Percentiles rank a stretch among this genome's conserved stretches.
Conservation (phyloP, 1,284 basidiomycete genomes). For the Coniferiporia weirii region DNA sequence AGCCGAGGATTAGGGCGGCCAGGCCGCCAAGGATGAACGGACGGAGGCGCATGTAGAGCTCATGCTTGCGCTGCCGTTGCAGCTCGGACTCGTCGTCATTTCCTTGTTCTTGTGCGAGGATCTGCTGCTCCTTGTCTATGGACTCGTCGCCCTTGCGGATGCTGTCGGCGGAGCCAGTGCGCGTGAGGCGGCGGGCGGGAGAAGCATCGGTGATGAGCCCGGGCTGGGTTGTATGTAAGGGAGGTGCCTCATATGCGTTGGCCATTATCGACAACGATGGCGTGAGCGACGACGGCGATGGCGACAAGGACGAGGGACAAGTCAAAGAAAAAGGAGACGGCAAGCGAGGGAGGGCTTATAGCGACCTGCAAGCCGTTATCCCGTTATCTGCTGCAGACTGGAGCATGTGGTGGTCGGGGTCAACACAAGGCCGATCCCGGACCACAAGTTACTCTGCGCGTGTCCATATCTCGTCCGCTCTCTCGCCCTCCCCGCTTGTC, state of each 20-base stretch:
- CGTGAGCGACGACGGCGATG: not conserved
- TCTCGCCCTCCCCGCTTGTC: no score
- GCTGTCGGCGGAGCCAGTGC: constrained; percentile 8
- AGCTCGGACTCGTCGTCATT: constrained; percentile 25
- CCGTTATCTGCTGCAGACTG: not conserved
- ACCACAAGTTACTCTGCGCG: no score
- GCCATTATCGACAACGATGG: not conserved
- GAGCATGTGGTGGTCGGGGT: not conserved
- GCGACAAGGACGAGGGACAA: not conserved
- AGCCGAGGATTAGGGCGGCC: constrained; percentile 61
- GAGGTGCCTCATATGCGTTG: not conserved
- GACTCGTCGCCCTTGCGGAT: constrained; percentile 1
- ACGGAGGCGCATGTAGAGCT: constrained; percentile 29
- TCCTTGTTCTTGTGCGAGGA: constrained; percentile 18
- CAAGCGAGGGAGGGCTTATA: not conserved
- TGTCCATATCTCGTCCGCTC: not conserved
- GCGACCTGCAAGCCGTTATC: not conserved
- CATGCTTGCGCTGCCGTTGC: constrained; percentile 19
- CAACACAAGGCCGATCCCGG: constrained; percentile 25
- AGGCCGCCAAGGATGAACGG: constrained; percentile 44
- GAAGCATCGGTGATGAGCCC: constrained; percentile 5
- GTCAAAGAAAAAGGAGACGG: not conserved
- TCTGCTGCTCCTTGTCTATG: constrained; percentile 23
- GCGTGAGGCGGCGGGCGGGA: not conserved
- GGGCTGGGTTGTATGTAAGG: not conserved